A percentile compares a stretch with the other conserved stretches of the same genome.
Evolutionary conservation across 345 rosid species (phyloP).

Genomic region (Eutrema heterophyllum): DNA sequence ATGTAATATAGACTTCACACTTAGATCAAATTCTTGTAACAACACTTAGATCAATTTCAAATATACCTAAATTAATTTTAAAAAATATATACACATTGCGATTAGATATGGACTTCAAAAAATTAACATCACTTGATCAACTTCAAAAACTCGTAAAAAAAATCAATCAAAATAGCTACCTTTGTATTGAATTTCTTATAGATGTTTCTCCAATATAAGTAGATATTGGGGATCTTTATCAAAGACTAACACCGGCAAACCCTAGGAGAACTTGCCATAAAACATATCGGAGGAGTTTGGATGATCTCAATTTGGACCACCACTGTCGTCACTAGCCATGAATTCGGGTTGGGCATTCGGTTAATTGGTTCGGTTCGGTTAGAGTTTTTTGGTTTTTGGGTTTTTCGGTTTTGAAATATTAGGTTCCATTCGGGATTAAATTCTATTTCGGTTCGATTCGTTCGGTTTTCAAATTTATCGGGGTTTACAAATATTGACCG

Average conservation of each 20-base stretch:
- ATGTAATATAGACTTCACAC: neutral
- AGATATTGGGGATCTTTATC: constrained; percentile 73
- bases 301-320: neutral
- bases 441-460: too few species aligned
- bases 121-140: neutral
- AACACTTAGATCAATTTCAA: neutral
- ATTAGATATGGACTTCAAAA: neutral
- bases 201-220: constrained; percentile 58
- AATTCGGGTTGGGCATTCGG: too few species aligned
- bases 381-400: too few species aligned
- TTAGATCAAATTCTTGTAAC: neutral
- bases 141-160: neutral
- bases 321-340: neutral
- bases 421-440: too few species aligned
- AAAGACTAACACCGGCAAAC: constrained; percentile 69
- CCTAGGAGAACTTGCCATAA: constrained; percentile 53
- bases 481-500: too few species aligned
- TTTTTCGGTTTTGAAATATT: too few species aligned
- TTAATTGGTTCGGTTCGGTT: too few species aligned
- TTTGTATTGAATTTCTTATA: constrained; percentile 52
- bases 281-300: constrained; percentile 15
- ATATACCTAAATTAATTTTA: neutral
- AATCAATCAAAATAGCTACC: constrained; percentile 34
- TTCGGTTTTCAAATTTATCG: too few species aligned
- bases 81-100: neutral